These are phyloP conservation scores for Clavispora carvajalis DNA, from an alignment of 805 yeast genomes.

Conservation along the genomic window DNA sequence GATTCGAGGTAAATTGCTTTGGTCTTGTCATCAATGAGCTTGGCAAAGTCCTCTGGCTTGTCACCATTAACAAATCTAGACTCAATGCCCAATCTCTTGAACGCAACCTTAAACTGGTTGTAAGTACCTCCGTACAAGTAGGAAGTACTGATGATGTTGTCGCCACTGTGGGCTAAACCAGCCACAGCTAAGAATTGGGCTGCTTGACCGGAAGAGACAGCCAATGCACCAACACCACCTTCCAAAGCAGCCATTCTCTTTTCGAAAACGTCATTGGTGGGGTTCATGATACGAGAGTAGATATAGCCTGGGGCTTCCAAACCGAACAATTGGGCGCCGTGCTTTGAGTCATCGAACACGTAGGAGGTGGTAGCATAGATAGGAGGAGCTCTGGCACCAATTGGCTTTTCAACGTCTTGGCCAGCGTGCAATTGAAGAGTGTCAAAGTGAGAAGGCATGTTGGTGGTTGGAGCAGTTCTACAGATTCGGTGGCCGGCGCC, in stretches of 20 bases:
- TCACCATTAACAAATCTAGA: slow-evolving; percentile 84
- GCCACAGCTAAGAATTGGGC: slow-evolving; percentile 85
- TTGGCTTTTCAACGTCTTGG: slow-evolving; percentile 62
- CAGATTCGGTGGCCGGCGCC: background rate
- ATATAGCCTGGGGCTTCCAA: slow-evolving; percentile 79
- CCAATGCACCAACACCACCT: slow-evolving; percentile 86
- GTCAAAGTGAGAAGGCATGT: slow-evolving; percentile 68
- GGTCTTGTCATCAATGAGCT: slow-evolving; percentile 74
- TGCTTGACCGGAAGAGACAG: slow-evolving; percentile 93
- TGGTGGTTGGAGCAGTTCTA: background rate
- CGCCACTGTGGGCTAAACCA: slow-evolving; percentile 82
- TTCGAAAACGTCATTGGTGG: slow-evolving; percentile 89
- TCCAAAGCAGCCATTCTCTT: slow-evolving; percentile 89
- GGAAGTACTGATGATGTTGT: slow-evolving; percentile 82
- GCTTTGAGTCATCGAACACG: slow-evolving; percentile 80
- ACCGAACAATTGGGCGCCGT: slow-evolving; percentile 88
- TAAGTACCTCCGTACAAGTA: slow-evolving; percentile 93
- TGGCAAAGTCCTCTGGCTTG: slow-evolving; percentile 64
- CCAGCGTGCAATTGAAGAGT: slow-evolving; percentile 96
- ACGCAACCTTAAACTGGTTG: slow-evolving; percentile 89
- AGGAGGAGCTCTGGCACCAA: slow-evolving; percentile 84
- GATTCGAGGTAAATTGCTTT: slow-evolving; percentile 87
- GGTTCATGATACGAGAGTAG: slow-evolving; percentile 88
- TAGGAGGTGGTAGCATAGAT: slow-evolving; percentile 89
- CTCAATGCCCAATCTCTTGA: slow-evolving; percentile 84